Evolutionary conservation across 2,329 filamentous ascomycete species (phyloP).

Genomic region (Cladosporium cucumerinum): DNA sequence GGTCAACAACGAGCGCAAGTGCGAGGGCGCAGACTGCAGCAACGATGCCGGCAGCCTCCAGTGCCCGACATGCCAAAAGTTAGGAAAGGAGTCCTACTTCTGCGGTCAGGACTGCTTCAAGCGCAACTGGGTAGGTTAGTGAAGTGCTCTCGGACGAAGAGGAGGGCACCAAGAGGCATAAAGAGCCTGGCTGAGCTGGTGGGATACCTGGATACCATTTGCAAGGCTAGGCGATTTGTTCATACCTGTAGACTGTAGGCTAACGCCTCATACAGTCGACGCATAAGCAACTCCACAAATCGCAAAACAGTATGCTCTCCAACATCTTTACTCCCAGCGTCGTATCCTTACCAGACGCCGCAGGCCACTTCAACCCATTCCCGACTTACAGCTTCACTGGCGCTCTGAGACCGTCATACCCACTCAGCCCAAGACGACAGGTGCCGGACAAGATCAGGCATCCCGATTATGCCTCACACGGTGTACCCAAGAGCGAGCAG

Average conservation of each 20-base stretch:
- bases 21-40: constrained; percentile 75
- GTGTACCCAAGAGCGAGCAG: constrained; percentile 63
- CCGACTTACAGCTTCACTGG: constrained; percentile 80
- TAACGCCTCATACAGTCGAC: constrained; percentile 54
- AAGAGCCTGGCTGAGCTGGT: background rate
- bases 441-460: constrained; percentile 74
- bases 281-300: constrained; percentile 83
- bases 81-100: constrained; percentile 88
- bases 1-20: constrained; percentile 60
- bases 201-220: background rate
- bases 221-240: background rate
- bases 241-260: constrained; percentile 19
- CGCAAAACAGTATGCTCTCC: constrained; percentile 67
- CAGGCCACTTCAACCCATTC: constrained; percentile 84
- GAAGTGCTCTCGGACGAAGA: constrained; percentile 12
- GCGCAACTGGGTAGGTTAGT: constrained; percentile 79
- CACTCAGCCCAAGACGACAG: constrained; percentile 63
- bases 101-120: constrained; percentile 99
- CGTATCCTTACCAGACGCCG: constrained; percentile 85
- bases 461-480: constrained; percentile 82
- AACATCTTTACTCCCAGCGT: constrained; percentile 73
- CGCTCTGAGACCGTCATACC: constrained; percentile 65
- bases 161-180: background rate
- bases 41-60: constrained; percentile 84
- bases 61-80: constrained; percentile 91